Conservation (phyloP, 805 yeast species). For the Jamesozyma piceae region DNA sequence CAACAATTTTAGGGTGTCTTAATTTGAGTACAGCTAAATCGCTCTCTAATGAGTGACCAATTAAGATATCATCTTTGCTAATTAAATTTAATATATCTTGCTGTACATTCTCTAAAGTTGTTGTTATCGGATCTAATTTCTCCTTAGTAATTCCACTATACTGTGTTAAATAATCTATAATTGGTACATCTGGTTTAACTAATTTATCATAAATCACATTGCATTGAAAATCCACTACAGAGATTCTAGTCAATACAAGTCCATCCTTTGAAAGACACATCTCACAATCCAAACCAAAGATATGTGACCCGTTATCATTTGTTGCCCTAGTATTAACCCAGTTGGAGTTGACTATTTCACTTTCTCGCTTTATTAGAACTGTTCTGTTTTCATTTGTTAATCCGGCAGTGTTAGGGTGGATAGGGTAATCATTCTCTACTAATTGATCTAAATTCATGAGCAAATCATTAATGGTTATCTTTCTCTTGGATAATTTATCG, state of each 20-base stretch:
- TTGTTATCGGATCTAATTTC: constrained; percentile 47
- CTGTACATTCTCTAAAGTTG: constrained; percentile 62
- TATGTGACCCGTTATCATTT: constrained; percentile 44
- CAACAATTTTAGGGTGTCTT: constrained; percentile 67
- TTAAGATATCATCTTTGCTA: constrained; percentile 51
- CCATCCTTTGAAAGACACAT: constrained; percentile 70
- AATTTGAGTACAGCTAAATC: constrained; percentile 66
- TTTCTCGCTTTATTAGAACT: background rate
- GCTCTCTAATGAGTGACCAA: constrained; percentile 86
- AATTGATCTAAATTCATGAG: constrained; percentile 43
- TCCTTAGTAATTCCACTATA: constrained; percentile 85
- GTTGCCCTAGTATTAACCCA: constrained; percentile 50
- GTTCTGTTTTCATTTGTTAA: constrained; percentile 7
- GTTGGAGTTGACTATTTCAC: constrained; percentile 2
- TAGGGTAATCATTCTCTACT: constrained; percentile 45
- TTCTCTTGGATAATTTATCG: constrained; percentile 23
- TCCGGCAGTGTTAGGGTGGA: constrained; percentile 37
- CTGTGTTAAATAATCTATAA: constrained; percentile 70
- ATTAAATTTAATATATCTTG: constrained; percentile 40
- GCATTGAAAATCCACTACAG: constrained; percentile 57
- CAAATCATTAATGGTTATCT: constrained; percentile 44
- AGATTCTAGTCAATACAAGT: constrained; percentile 64
- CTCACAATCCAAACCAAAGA: constrained; percentile 87
- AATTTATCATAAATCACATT: constrained; percentile 57
- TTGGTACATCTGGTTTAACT: constrained; percentile 69